Conservation (phyloP, 495 filamentous ascomycete genomes). For the Mytilinidion resinicola region DNA sequence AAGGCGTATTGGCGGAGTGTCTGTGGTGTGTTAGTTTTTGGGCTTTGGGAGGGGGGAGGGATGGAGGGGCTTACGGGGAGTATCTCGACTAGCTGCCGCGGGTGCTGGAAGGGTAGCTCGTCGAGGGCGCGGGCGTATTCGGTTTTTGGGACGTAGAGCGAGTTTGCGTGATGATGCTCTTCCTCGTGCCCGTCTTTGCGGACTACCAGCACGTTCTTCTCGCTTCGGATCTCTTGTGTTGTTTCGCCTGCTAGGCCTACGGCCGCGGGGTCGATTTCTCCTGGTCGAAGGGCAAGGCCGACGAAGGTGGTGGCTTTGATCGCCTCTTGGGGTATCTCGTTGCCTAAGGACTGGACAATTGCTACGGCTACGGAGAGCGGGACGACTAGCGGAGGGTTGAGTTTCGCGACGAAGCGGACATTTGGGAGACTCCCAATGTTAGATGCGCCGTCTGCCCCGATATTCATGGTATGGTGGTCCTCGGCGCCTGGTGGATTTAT, state of each 20-base stretch:
- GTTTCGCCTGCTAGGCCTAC: slow-evolving; percentile 37
- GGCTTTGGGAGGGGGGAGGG: not conserved
- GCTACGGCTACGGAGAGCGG: slow-evolving; percentile 60
- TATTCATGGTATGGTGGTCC: slow-evolving; percentile 39
- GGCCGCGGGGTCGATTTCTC: slow-evolving; percentile 34
- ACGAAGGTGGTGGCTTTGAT: slow-evolving; percentile 58
- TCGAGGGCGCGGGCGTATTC: slow-evolving; percentile 62
- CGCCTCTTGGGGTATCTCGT: slow-evolving; percentile 48
- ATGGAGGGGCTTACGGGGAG: slow-evolving; percentile 44
- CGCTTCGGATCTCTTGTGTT: slow-evolving; percentile 32
- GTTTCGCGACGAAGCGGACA: slow-evolving; percentile 72
- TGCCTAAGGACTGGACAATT: slow-evolving; percentile 59
- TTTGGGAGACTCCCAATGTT: slow-evolving; percentile 54
- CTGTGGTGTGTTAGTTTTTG: not conserved
- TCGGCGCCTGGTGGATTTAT: slow-evolving; percentile 25
- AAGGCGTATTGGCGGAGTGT: slow-evolving; percentile 36
- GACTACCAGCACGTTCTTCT: slow-evolving; percentile 35
- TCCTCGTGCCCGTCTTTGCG: slow-evolving; percentile 38
- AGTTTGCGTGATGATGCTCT: slow-evolving; percentile 56
- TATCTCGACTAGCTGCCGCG: slow-evolving; percentile 71
- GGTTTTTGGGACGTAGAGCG: slow-evolving; percentile 62
- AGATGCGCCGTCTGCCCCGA: slow-evolving; percentile 7
- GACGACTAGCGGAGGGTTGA: slow-evolving; percentile 77
- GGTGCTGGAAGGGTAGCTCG: slow-evolving; percentile 78
- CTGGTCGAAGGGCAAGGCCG: slow-evolving; percentile 49